These are phyloP conservation scores for Acephala macrosclerotiorum DNA, from an alignment of 2,329 filamentous ascomycete genomes.

Conservation along the genomic window DNA sequence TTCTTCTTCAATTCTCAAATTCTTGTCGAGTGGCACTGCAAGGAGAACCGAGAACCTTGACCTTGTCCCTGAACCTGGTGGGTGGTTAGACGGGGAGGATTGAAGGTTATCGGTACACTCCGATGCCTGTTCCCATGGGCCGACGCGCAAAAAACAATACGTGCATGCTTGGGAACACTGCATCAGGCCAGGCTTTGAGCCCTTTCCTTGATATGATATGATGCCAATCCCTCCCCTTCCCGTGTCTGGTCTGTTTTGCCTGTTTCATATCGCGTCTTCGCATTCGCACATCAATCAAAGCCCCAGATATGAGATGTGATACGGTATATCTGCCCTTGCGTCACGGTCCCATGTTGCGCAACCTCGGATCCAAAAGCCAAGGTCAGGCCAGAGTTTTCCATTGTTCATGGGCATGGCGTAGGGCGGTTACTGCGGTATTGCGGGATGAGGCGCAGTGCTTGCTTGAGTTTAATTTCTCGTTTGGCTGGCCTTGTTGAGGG, in stretches of 20 bases:
- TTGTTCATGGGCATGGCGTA: neutral
- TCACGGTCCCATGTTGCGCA: neutral
- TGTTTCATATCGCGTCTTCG: constrained; percentile 5
- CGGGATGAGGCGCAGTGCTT: neutral
- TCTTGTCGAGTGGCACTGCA: neutral
- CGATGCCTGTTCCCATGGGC: neutral
- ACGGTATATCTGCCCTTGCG: neutral
- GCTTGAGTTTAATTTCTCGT: neutral
- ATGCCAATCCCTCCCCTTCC: neutral
- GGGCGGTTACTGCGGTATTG: constrained; percentile 3
- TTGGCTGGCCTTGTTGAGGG: neutral
- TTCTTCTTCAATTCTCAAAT: constrained; percentile 1
- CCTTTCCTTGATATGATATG: neutral
- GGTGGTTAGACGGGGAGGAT: neutral
- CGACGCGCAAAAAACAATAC: constrained; percentile 11
- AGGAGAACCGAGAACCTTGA: neutral
- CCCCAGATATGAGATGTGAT: neutral
- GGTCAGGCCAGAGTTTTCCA: too few relatives aligned
- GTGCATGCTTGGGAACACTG: neutral
- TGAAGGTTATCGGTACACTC: neutral
- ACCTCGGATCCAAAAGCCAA: neutral
- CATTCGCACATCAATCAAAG: constrained; percentile 4
- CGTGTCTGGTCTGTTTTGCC: neutral
- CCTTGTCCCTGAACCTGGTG: neutral
- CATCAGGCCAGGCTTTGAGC: neutral